These are phyloP conservation scores for Fusarium sp. DNA, from an alignment of 2,329 filamentous ascomycete species.

Conservation along the genomic window DNA sequence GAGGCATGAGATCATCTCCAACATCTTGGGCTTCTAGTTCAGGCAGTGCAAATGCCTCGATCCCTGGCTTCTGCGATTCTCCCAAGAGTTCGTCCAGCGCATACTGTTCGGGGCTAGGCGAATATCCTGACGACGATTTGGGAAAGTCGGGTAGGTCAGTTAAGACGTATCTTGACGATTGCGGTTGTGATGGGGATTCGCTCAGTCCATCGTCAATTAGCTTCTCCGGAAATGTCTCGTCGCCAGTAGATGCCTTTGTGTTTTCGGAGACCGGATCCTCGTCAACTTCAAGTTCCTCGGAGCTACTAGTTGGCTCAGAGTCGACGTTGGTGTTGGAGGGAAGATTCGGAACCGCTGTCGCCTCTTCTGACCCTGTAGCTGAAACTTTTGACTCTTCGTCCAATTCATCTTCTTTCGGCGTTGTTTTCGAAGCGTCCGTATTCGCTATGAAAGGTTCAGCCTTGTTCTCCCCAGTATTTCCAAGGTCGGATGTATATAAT, in stretches of 20 bases:
- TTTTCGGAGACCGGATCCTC: not conserved
- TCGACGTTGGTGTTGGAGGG: not conserved
- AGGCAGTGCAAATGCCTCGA: not conserved
- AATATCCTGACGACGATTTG: not conserved
- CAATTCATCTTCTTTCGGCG: not conserved
- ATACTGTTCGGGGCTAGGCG: not conserved
- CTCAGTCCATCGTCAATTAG: not conserved
- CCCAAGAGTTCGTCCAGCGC: not conserved
- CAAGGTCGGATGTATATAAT: constrained; percentile 37
- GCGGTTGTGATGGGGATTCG: not conserved
- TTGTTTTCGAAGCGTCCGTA: not conserved
- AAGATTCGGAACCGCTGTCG: not conserved
- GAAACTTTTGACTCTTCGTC: not conserved
- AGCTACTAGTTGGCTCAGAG: not conserved
- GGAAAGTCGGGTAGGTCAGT: not conserved
- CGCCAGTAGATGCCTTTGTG: not conserved
- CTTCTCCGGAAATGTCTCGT: not conserved
- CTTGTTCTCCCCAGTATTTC: constrained; percentile 32
- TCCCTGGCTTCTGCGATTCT: not conserved
- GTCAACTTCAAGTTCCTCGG: not conserved
- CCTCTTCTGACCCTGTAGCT: not conserved
- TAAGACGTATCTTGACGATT: not conserved
- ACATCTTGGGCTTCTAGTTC: not conserved
- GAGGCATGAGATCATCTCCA: not conserved
- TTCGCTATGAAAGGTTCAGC: constrained; percentile 37